Evolutionary conservation across 139 green algal species (phyloP), one percentile per base, ranked within the genome.

Genomic region (Closterium sp.): DNA sequence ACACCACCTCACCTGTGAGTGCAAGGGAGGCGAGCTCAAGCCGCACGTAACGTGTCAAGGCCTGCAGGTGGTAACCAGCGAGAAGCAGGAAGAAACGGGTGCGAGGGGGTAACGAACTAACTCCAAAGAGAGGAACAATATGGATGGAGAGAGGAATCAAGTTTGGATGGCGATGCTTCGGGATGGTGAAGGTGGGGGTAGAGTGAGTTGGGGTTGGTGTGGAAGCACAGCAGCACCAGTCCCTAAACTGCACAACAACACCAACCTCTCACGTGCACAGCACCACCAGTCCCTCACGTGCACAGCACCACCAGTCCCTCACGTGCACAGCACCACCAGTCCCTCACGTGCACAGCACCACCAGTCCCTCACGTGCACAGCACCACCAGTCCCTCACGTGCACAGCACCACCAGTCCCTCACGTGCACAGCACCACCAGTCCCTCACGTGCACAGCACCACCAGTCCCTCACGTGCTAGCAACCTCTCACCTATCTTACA

Each of bases 1-100:
- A 27, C 62, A 24, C 62, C 17, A 27, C 62, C 10, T 79, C 62
- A 90, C 88, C 88, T 90, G 88, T 90, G n/a, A 90, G 88, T 21
- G 88, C 28, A 31, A 90, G 70, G 10, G 88, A 90, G 29, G 28
- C 30, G 11, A 31, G 62, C n/a, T 90, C 88, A 86, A 50, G n/a
- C 70, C 88, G 9, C n/a, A 90, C 88, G 34, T 90, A 90, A 31
- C 28, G 62, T 0, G 88, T 28, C 28, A 90, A 90, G 2, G 30
- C 88, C 88, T 90, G 88, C 88, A 31, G 29, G 30, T 87, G n/a
- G 28, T 62, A 90, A 19, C 70, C 11, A 50, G 32, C 32, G 7
- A 30, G 28, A 70, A 9, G 70, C 29, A 30, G 32, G 29, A 45
- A 45, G 29, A 90, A 85, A 45, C 28, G 29, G 87, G 70, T 38